Base-by-base conservation (phyloP, 148 eudicot genomes). In the Rheum nobile region DNA sequence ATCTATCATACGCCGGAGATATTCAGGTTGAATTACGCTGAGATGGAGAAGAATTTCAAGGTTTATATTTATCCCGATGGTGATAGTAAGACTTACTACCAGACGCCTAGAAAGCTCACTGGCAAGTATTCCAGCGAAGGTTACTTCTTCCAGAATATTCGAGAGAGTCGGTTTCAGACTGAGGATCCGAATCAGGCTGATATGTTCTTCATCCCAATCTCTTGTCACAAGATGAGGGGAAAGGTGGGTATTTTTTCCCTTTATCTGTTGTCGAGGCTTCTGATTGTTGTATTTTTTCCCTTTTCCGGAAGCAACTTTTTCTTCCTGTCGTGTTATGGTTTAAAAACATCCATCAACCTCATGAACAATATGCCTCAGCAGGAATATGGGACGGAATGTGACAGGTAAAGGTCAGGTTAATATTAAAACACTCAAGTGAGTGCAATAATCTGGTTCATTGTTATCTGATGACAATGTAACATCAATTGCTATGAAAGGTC, bases 141-240 rank as follows among this genome's bases (percentile, higher is more conserved):
- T 4, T 91, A 91, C 52, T 94, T 94, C 72, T 94, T 94, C 74
- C 98, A 94, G 90, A 91, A 94, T 67, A 84, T 91, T 75, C 89
- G 98, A 44, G 97, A 94, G 72, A 84, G 91, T 76, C 72, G 74
- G 12, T 94, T 91, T 59, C 83, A 87, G 0, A 91, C 97, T 4
- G 83, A 89, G 10, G 96, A 94, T 86, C 96, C 97, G 19, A 89
- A 88, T 74, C 77, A 71, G 80, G 98, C 98, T 69, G 80, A 94
- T 46, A 74, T 94, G 55, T 89, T 94, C 78, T 94, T 94, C 79
- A 90, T 91, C 67, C 98, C 98, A 2, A 88, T 94, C 67, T 94
- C 97, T 8, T 89, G 97, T 65, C 98, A 91, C 86, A 94, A 89
- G 97, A 94, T 94, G 98, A 84, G 93, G 65, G 98, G 93, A 54